Base-by-base conservation (phyloP, 2,329 filamentous ascomycete genomes). In the Aspergillus spinulosporus region DNA sequence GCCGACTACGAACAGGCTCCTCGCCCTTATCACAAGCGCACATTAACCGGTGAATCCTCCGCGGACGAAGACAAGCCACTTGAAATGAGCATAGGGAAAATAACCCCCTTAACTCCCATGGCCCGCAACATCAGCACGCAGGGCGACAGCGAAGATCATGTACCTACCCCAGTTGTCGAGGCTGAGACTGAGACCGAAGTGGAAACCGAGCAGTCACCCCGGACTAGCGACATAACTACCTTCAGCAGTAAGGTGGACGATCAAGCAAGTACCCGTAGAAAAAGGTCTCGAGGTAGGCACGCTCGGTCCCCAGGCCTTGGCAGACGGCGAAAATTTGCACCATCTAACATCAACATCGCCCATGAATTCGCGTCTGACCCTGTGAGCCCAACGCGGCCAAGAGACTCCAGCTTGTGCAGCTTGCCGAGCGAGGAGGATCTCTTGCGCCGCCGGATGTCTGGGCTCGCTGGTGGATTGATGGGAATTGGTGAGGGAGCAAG, bases 11-110 rank as follows among this genome's bases (percentile, higher is more conserved):
- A 51, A 50, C 59, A 26, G 15, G 57, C 52, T 40, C 49, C 46
- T 53, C 45, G 47, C 52, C 64, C 71, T 49, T 77, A 82, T 62
- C 81, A 84, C 65, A 74, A 77, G 52, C 73, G 78, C 5, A 73
- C 76, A 40, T 55, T 69, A 1, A 75, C 74, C 0, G 56, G 82
- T 77, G 45, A 88, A 84, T 73, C 89, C 79, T 88, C 86, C 8
- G 89, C 86, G 0, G 90, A 94, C 34, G 92, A 96, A 61, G 92
- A 95, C 52, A 76, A 80, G 15, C 89, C 90, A 3, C 72, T 97
- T 7, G 92, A 96, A 73, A 96, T 96, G 78, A 86, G 82, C 64
- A 84, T 87, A 78, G 82, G 61, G 29, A 71, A 62, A 32, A 56
- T 72, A 44, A 66, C 64, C 1, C 63, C 69, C 5, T 36, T 68